These are phyloP conservation scores for Flaveria robusta DNA, from an alignment of 129 eudicot genomes.

Conservation along the genomic window DNA sequence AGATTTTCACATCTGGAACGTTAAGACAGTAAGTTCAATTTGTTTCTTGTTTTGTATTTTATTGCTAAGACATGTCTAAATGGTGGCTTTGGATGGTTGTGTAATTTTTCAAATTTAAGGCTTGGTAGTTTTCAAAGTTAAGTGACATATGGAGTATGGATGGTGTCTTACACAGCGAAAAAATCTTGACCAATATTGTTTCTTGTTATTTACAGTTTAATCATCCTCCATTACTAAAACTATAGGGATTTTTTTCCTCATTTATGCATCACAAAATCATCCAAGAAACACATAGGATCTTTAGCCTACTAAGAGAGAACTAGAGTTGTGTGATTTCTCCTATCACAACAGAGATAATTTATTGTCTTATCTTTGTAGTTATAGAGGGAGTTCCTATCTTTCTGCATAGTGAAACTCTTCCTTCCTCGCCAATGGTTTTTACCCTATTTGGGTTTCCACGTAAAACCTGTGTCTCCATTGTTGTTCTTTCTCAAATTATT, in stretches of 20 bases:
- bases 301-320: neutral
- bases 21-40: conserved; percentile 75
- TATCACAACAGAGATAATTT: too few species aligned
- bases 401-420: neutral
- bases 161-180: neutral
- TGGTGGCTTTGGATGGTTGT: neutral
- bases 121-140: neutral
- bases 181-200: neutral
- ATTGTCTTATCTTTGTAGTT: neutral
- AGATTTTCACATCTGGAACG: conserved; percentile 94
- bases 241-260: too few species aligned
- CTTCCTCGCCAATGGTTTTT: neutral
- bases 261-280: too few species aligned
- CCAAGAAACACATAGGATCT: neutral
- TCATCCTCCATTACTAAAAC: neutral
- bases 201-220: neutral
- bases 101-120: neutral
- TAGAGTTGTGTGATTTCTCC: neutral
- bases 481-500: too few species aligned
- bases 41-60: neutral
- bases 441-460: neutral
- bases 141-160: neutral
- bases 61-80: neutral
- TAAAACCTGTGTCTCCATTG: neutral
- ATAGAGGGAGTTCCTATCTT: neutral